Percentiles rank a stretch among this genome's conserved stretches.
These are phyloP conservation scores for Termitomyces eurrhizus DNA, from an alignment of 768 basidiomycete species.

Conservation along the genomic window DNA sequence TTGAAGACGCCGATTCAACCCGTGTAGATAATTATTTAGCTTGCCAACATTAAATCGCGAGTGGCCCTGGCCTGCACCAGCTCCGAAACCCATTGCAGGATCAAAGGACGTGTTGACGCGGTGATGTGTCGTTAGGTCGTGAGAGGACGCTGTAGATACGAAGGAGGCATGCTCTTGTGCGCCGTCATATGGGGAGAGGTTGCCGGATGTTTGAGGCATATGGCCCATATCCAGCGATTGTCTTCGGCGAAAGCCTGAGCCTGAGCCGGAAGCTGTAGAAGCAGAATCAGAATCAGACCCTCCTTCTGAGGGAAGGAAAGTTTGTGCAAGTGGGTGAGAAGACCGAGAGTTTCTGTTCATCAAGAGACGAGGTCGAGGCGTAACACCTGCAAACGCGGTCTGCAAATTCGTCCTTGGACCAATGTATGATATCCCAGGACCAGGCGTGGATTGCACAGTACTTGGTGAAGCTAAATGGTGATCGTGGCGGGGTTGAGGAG, in stretches of 20 bases:
- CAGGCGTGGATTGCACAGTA: conserved; percentile 31
- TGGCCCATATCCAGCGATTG: conserved; percentile 15
- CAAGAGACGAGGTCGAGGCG: conserved; percentile 50
- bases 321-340: conserved; percentile 68
- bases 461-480: conserved; percentile 29
- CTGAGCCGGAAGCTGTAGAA: conserved; percentile 20
- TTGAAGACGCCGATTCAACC: conserved; percentile 75
- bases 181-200: conserved; percentile 42
- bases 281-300: conserved; percentile 32
- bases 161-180: conserved; percentile 60
- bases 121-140: conserved; percentile 78
- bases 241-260: conserved; percentile 16
- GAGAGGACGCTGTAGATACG: conserved; percentile 81
- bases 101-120: conserved; percentile 89
- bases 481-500: conserved; percentile 53
- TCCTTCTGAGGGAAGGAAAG: conserved; percentile 36
- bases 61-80: conserved; percentile 60
- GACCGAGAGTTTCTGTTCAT: conserved; percentile 27
- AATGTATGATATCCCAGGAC: conserved; percentile 26
- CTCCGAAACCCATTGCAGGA: conserved; percentile 71
- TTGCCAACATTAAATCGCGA: conserved; percentile 83
- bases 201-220: conserved; percentile 28
- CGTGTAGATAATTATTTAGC: conserved; percentile 82
- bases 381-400: conserved; percentile 59
- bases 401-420: conserved; percentile 32